phyloP scores from a whole-genome alignment of 2,329 filamentous ascomycete species.

The Cladosporium cucumerinum region DNA sequence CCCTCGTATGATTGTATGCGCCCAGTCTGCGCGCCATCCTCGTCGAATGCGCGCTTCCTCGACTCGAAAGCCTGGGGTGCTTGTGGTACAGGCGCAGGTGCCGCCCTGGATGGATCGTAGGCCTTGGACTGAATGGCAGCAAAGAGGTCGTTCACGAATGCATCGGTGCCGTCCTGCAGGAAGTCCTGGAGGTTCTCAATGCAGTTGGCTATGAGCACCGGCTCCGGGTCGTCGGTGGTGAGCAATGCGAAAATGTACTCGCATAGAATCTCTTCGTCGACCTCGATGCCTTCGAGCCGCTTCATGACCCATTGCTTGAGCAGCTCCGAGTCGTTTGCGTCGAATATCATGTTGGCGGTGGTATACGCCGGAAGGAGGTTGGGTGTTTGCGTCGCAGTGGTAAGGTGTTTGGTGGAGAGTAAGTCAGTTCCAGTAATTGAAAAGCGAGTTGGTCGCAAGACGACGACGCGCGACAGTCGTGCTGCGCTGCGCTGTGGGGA shows the following conservation, averaged over 20 bases:
- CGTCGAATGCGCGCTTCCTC: constrained; percentile 57
- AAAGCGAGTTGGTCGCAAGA: constrained; percentile 4
- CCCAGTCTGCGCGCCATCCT: constrained; percentile 46
- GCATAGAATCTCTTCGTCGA: constrained; percentile 75
- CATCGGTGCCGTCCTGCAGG: constrained; percentile 60
- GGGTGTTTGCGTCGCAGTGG: not conserved
- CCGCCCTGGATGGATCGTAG: constrained; percentile 32
- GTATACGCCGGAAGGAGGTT: not conserved
- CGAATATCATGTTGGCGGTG: constrained; percentile 48
- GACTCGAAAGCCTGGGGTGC: constrained; percentile 30
- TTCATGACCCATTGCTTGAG: constrained; percentile 77
- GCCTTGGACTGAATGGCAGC: constrained; percentile 58
- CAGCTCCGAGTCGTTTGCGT: constrained; percentile 52
- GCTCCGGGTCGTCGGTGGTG: constrained; percentile 63
- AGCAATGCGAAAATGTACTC: constrained; percentile 81
- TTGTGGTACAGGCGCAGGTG: constrained; percentile 7
- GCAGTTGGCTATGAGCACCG: constrained; percentile 65
- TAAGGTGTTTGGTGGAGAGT: not conserved
- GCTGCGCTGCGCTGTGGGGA: not conserved
- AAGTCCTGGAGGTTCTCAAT: constrained; percentile 73
- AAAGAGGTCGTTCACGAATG: constrained; percentile 71
- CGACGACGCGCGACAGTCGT: not conserved
- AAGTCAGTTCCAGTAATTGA: not conserved
- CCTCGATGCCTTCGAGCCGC: constrained; percentile 71
- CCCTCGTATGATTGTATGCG: constrained; percentile 19